phyloP scores from a whole-genome alignment of 2,329 filamentous ascomycete genomes.

The Podosphaera aphanis region DNA sequence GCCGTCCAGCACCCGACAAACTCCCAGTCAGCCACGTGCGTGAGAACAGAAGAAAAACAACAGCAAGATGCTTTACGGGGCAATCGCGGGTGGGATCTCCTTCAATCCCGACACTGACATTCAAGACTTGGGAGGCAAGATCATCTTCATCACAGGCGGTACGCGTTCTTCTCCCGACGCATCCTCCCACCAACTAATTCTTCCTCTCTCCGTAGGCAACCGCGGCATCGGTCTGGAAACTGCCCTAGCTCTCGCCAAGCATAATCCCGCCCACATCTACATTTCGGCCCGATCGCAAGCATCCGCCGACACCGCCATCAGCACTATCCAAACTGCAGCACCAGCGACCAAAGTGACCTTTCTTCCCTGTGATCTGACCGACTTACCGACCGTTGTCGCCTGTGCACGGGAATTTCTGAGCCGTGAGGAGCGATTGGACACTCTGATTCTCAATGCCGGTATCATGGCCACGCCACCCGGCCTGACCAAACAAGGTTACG shows the following conservation, averaged over 20 bases:
- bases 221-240: slow-evolving; percentile 23
- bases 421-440: slow-evolving; percentile 19
- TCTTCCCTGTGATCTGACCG: slow-evolving; percentile 19
- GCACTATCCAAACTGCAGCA: slow-evolving; percentile 1
- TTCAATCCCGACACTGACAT: slow-evolving; percentile 3
- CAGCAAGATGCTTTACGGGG: slow-evolving; percentile 1
- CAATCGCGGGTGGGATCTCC: not conserved
- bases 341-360: slow-evolving; percentile 5
- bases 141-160: slow-evolving; percentile 4
- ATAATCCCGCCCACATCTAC: slow-evolving; percentile 18
- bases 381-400: slow-evolving; percentile 20
- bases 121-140: slow-evolving; percentile 2
- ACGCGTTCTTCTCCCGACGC: not conserved
- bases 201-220: slow-evolving; percentile 17
- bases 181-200: not conserved
- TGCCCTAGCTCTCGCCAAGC: slow-evolving; percentile 19
- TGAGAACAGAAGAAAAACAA: not conserved
- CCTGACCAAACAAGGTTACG: slow-evolving; percentile 23
- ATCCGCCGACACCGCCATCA: slow-evolving; percentile 13
- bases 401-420: slow-evolving; percentile 19
- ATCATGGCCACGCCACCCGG: slow-evolving; percentile 19
- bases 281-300: slow-evolving; percentile 18
- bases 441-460: slow-evolving; percentile 24
- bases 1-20: too few relatives aligned
- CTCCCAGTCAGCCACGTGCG: too few relatives aligned